Conservation (phyloP, 768 basidiomycete genomes). For the Obba rivulosa region DNA sequence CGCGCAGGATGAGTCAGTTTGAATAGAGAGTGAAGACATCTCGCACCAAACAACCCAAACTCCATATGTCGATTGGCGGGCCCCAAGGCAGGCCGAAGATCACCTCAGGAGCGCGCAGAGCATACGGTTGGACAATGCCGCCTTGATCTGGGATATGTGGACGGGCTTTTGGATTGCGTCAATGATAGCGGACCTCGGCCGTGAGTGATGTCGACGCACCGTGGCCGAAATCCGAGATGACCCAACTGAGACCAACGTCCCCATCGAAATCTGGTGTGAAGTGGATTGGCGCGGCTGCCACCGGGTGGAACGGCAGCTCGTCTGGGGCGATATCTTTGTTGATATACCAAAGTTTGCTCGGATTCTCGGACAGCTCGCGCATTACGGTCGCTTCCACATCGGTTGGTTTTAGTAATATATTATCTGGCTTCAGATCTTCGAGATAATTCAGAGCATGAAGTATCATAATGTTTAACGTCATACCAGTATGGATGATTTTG, state of each 20-base stretch:
- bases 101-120: conserved; percentile 1
- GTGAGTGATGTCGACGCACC: not conserved
- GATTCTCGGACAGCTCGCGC: not conserved
- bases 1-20: not conserved
- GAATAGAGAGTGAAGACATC: not conserved
- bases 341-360: not conserved
- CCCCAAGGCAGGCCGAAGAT: not conserved
- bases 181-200: too few relatives aligned
- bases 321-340: not conserved
- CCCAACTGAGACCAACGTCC: not conserved
- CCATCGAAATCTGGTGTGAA: not conserved
- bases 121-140: not conserved
- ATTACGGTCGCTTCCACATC: not conserved
- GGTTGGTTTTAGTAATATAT: not conserved
- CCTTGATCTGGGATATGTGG: too few relatives aligned
- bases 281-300: not conserved
- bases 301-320: not conserved
- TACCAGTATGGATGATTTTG: conserved; percentile 92
- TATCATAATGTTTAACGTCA: conserved; percentile 9
- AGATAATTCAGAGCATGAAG: not conserved
- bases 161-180: not conserved
- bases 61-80: conserved; percentile 1
- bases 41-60: not conserved
- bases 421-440: not conserved
- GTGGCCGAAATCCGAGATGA: not conserved